Evolutionary conservation across 2,329 filamentous ascomycete genomes (phyloP).

Genomic region (Trichoderma gracile): DNA sequence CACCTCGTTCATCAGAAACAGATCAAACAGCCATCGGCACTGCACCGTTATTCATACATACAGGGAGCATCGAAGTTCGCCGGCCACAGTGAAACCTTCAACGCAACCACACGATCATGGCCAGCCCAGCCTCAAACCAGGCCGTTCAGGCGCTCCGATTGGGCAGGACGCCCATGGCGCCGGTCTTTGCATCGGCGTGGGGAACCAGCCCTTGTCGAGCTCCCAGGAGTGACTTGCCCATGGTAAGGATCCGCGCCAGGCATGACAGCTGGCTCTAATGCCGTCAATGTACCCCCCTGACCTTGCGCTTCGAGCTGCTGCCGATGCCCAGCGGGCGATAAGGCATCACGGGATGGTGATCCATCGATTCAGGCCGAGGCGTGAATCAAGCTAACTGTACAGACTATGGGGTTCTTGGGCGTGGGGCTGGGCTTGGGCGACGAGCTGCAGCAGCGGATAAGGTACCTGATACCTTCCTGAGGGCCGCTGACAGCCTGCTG

Average conservation of each 20-base stretch:
- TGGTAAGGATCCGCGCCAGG: slow-evolving; percentile 30
- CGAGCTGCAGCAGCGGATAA: neutral
- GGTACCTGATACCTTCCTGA: neutral
- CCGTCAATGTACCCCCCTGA: slow-evolving; percentile 6
- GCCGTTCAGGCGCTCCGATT: slow-evolving; percentile 22
- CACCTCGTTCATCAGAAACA: neutral
- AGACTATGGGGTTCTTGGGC: too few species aligned
- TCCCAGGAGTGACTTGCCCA: slow-evolving; percentile 28
- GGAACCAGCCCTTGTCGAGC: slow-evolving; percentile 16
- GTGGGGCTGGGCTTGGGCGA: too few species aligned
- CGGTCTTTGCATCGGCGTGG: slow-evolving; percentile 18
- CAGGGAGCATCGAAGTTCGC: neutral
- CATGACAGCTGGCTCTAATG: slow-evolving; percentile 17
- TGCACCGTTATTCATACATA: too few species aligned
- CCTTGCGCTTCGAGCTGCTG: too few species aligned
- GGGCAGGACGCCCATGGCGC: neutral
- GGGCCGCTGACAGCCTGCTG: too few species aligned
- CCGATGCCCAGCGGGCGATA: slow-evolving; percentile 9
- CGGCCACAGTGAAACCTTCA: slow-evolving; percentile 11
- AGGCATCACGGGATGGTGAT: slow-evolving; percentile 22
- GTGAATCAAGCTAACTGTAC: slow-evolving; percentile 18
- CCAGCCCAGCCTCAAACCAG: slow-evolving; percentile 9
- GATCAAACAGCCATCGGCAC: too few species aligned
- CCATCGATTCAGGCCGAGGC: neutral
- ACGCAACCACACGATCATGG: neutral